Base-by-base conservation (phyloP, 306 rosid genomes). In the Phaseolus lunatus region DNA sequence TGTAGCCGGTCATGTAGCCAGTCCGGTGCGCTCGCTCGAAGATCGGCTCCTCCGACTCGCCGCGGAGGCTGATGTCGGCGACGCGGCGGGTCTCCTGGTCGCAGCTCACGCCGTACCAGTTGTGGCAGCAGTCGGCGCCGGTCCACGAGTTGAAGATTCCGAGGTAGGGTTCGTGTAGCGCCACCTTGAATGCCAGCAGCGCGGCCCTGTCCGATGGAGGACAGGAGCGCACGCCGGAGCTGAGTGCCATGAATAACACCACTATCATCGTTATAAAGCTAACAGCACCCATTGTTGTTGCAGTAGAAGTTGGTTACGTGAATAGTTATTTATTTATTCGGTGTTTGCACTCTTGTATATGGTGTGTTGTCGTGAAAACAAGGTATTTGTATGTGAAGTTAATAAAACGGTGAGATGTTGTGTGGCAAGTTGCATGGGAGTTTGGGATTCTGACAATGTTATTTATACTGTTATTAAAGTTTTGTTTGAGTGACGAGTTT, bases 1-100 rank as follows among this genome's bases (percentile, higher is more conserved):
- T 91, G 19, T 18, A 59, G 0, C 99, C 99, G 77, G 97, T 89
- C 99, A 96, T 96, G 87, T 80, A 86, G 15, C 98, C 99, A 15
- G 96, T 85, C 13, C 93, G 91, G 80, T 84, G 88, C 0, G 87
- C 82, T 19, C 73, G 75, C 59, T 85, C 57, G 83, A 85, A 92
- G 41, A 91, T 80, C 1, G 92, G 96, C 26, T 92, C 98, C 53
- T 92, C 93, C 13, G 99, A 84, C 78, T 91, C 99, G 9, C 98
- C 98, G 0, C 99, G 94, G 80, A 96, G 98, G 81, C 50, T 96
- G 54, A 96, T 93, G 39, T 96, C 99, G 18, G 99, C 98, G 50
- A 96, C 98, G 9, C 86, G 88, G 24, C 63, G 84, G 48, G 87
- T 77, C 4, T 53, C 83, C 23, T 56, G 86, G 85, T 96, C 98